A percentile compares a stretch with the other conserved stretches of the same genome.
Evolutionary conservation across 768 basidiomycete genomes (phyloP).

Genomic region (Hemileccinum rubropunctum): DNA sequence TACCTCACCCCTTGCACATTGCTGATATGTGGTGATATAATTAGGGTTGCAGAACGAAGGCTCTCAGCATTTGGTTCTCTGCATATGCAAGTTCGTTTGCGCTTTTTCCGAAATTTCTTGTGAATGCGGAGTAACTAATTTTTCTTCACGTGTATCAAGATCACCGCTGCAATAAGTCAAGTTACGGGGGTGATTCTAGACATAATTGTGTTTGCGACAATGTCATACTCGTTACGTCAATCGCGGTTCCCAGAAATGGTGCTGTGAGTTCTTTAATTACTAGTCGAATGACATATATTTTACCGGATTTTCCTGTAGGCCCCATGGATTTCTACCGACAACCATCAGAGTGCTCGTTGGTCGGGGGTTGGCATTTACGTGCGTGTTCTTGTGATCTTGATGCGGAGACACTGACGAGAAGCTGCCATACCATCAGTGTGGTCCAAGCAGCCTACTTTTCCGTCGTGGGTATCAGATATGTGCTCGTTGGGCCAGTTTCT

Average conservation of each 20-base stretch:
- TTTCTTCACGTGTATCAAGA: constrained; percentile 2
- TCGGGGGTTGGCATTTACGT: constrained; percentile 27
- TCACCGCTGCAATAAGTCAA: constrained; percentile 13
- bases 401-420: neutral
- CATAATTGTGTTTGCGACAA: constrained; percentile 9
- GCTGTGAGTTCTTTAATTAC: constrained; percentile 10
- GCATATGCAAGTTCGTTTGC: constrained; percentile 20
- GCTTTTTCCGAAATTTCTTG: neutral
- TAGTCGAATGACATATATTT: neutral
- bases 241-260: constrained; percentile 12
- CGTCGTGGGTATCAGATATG: constrained; percentile 16
- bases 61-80: constrained; percentile 20
- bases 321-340: constrained; percentile 1
- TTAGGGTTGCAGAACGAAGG: constrained; percentile 19
- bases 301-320: constrained; percentile 9
- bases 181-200: constrained; percentile 7
- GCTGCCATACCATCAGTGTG: constrained; percentile 6
- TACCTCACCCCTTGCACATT: neutral
- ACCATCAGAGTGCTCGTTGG: constrained; percentile 3
- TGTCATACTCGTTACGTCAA: constrained; percentile 22
- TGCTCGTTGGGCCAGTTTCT: neutral
- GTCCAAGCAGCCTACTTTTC: constrained; percentile 17
- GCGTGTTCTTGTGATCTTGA: constrained; percentile 4
- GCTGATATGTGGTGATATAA: constrained; percentile 6
- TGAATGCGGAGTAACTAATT: neutral